phyloP scores from a whole-genome alignment of 2,329 filamentous ascomycete species.

The Periconia sp. region DNA sequence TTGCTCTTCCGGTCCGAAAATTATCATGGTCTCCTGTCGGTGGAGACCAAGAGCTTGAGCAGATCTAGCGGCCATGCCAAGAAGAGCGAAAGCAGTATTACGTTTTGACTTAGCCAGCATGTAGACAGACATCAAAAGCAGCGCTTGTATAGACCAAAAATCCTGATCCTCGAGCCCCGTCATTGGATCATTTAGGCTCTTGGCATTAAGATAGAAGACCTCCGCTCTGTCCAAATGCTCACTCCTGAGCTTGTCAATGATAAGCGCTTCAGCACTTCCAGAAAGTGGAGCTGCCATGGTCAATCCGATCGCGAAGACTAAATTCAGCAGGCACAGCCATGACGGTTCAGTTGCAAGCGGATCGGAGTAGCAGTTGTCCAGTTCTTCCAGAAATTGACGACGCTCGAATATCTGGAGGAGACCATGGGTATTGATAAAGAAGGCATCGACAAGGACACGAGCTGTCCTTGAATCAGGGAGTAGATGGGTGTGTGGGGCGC shows the following conservation, averaged over 20 bases:
- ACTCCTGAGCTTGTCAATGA: slow-evolving; percentile 59
- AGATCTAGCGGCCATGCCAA: slow-evolving; percentile 67
- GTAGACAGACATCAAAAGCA: slow-evolving; percentile 69
- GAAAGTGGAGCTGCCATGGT: slow-evolving; percentile 61
- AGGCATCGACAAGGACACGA: slow-evolving; percentile 62
- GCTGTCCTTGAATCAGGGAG: slow-evolving; percentile 64
- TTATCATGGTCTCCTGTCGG: slow-evolving; percentile 62
- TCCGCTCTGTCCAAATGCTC: slow-evolving; percentile 63
- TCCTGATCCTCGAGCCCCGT: slow-evolving; percentile 66
- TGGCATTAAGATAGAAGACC: slow-evolving; percentile 67
- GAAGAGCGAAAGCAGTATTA: slow-evolving; percentile 68
- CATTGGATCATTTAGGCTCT: slow-evolving; percentile 56
- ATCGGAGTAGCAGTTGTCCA: slow-evolving; percentile 62
- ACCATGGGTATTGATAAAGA: slow-evolving; percentile 68
- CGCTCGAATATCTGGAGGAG: slow-evolving; percentile 66
- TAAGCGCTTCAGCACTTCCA: slow-evolving; percentile 55
- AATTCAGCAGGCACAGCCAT: slow-evolving; percentile 65
- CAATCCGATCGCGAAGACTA: slow-evolving; percentile 69
- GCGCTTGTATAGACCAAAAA: slow-evolving; percentile 69
- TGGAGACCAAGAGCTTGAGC: slow-evolving; percentile 69
- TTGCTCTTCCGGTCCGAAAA: slow-evolving; percentile 58
- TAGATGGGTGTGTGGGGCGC: slow-evolving; percentile 57
- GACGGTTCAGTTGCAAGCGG: slow-evolving; percentile 58
- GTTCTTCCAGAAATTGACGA: slow-evolving; percentile 54
- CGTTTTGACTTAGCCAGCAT: slow-evolving; percentile 66